Conservation (phyloP, 176 grass and related monocot species). For the Carex myosuroides region DNA sequence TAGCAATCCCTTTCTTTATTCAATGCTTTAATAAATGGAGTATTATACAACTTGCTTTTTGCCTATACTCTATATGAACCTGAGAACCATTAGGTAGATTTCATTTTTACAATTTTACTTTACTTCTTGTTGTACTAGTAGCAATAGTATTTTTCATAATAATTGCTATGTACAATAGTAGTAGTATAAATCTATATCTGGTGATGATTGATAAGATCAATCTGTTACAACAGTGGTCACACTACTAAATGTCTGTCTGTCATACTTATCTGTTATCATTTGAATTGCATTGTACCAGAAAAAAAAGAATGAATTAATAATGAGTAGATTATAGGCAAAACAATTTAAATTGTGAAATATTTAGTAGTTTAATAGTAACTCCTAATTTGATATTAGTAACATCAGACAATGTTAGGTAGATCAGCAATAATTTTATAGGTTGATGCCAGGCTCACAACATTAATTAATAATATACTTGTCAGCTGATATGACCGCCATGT, state of each 20-base stretch:
- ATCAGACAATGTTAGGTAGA: background rate
- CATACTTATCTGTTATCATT: background rate
- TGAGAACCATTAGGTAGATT: background rate
- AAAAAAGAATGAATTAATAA: background rate
- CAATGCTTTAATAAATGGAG: background rate
- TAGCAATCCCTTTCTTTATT: background rate
- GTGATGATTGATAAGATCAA: background rate
- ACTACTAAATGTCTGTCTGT: too few species aligned
- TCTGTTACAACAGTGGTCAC: background rate
- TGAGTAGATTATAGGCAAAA: background rate
- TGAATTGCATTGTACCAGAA: background rate
- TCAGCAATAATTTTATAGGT: background rate
- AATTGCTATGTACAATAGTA: background rate
- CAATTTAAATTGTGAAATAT: background rate
- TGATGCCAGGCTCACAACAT: background rate
- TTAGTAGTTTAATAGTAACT: background rate
- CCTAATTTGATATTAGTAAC: background rate
- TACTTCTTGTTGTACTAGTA: background rate
- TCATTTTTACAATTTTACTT: background rate
- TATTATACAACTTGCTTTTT: background rate
- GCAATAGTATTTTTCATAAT: background rate
- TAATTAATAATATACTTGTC: slow-evolving; percentile 7
- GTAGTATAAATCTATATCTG: background rate
- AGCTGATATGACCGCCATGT: background rate
- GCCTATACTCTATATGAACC: background rate